Evolutionary conservation across 169 alveolate species (phyloP).

Genomic region (Eimeria acervulina): DNA sequence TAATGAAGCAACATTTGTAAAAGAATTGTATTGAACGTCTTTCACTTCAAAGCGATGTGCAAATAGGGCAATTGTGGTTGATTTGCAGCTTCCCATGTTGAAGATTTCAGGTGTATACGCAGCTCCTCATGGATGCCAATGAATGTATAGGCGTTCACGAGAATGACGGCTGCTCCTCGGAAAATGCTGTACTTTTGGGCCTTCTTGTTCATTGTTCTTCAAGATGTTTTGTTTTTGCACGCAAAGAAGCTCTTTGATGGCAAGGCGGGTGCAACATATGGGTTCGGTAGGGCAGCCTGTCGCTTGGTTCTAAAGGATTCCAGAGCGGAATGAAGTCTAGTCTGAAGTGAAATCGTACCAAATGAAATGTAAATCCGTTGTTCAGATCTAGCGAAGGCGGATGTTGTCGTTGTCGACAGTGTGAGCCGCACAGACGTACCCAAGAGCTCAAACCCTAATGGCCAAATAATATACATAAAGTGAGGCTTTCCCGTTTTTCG

Average conservation of each 20-base stretch:
- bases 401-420: constrained; percentile 30
- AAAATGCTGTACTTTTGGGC: not conserved
- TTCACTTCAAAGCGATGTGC: too few species aligned
- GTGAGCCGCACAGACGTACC: constrained; percentile 6
- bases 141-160: not conserved
- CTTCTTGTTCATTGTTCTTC: not conserved
- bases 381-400: constrained; percentile 8
- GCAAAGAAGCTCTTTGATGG: constrained; percentile 27
- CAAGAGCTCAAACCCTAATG: constrained; percentile 37
- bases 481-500: not conserved
- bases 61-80: too few species aligned
- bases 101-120: constrained; percentile 31
- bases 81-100: too few species aligned
- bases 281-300: constrained; percentile 11
- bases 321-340: too few species aligned
- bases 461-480: constrained; percentile 42
- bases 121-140: not conserved
- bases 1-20: too few species aligned
- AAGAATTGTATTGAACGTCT: too few species aligned
- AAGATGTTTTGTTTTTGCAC: not conserved
- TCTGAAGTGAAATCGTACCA: too few species aligned
- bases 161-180: too few species aligned
- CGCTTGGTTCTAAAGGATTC: too few species aligned
- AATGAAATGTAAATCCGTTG: too few species aligned
- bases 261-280: not conserved